Evolutionary conservation across 805 yeast genomes (phyloP), one percentile per base, ranked within the genome.

Genomic region (Cyberlindnera mrakii): DNA sequence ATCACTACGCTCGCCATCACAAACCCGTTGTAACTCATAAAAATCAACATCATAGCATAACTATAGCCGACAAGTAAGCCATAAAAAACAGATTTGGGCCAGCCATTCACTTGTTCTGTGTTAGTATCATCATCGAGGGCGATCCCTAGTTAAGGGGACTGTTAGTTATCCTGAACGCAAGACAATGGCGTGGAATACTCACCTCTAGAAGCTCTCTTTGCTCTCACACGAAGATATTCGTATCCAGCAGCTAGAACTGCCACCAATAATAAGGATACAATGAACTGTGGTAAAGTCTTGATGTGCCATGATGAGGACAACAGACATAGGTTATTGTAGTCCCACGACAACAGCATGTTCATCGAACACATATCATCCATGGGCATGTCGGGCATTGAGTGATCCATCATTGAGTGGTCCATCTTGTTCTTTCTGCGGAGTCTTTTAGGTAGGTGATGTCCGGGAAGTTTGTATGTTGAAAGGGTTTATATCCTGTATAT

Each of bases 1-100:
- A 71, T 49, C 1, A 77, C 79, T 9, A 84, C 85, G 3, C 91
- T 79, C 7, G 77, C 37, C 93, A 85, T 85, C 30, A 80, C 73
- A 90, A 90, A 86, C 11, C 91, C 86, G 58, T 85, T 85, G 60
- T 83, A 86, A 6, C 91, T 84, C 96, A 86, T 86, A 53, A 85
- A 86, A 0, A 87, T 76, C 51, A 85, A 72, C 95, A 86, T 85
- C 53, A 80, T 64, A 67, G 80, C 65, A 54, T 83, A 82, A 4
- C 88, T 80, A 54, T 78, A 82, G 1, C 80, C 80, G 5, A 83
- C 85, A 54, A 81, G 85, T 9, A 75, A 46, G 1, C 82, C 89
- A 56, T 84, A 84, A 31, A 72, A 51, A 14, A 70, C 46, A 8
- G 80, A 64, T 48, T 63, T 66, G 40, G 61, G 63, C 36, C 67